Conservation (phyloP, 73 alveolate species). For the Symbiodinium natans region DNA sequence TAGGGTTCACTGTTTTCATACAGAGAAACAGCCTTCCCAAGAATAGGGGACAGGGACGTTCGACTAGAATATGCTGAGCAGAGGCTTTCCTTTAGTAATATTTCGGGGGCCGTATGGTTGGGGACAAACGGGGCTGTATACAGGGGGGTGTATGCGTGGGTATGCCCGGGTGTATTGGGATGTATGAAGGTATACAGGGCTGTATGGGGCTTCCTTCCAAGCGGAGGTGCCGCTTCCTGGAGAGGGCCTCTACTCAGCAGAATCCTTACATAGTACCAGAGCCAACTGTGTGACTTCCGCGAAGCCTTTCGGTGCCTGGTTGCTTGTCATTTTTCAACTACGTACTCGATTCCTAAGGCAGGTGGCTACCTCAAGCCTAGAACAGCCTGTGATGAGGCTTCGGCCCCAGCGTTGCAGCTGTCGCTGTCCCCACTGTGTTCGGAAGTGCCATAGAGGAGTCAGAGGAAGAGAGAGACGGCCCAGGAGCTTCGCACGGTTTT, state of each 20-base stretch:
- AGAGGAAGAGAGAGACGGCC: neutral
- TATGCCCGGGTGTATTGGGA: too few species aligned
- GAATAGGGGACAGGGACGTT: too few species aligned
- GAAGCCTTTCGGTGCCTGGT: neutral
- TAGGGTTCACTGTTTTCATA: too few species aligned
- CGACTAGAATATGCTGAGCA: too few species aligned
- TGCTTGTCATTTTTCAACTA: neutral
- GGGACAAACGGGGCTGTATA: too few species aligned
- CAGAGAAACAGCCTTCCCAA: too few species aligned
- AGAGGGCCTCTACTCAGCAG: constrained; percentile 1
- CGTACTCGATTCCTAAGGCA: neutral
- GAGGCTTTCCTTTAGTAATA: too few species aligned
- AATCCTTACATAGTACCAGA: neutral
- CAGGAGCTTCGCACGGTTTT: neutral
- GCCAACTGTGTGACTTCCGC: too few species aligned
- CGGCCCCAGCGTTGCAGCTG: neutral
- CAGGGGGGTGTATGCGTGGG: too few species aligned
- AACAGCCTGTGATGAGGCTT: constrained; percentile 42
- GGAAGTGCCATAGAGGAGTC: neutral
- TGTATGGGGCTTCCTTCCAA: too few species aligned
- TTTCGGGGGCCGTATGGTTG: too few species aligned
- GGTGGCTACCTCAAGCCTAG: constrained; percentile 65
- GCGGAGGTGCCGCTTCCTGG: constrained; percentile 62
- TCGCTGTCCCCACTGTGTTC: neutral
- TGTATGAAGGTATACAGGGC: too few species aligned